Conservation (phyloP, 2,329 filamentous ascomycete genomes). For the Venturia asperata region DNA sequence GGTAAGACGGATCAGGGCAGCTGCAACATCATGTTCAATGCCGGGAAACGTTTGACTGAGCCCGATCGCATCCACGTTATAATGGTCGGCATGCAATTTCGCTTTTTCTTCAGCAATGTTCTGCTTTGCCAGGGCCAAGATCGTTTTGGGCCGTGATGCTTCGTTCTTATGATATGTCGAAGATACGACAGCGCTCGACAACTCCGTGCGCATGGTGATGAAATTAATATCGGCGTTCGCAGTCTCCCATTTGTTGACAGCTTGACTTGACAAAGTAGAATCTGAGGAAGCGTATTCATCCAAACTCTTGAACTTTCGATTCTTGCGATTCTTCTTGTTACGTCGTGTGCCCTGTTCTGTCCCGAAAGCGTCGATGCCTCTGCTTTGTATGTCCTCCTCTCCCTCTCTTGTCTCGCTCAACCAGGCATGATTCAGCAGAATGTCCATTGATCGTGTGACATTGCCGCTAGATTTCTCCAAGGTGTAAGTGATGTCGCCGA, state of each 20-base stretch:
- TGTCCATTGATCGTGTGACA: constrained; percentile 65
- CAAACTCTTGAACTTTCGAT: constrained; percentile 29
- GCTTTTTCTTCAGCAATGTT: constrained; percentile 32
- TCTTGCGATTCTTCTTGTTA: constrained; percentile 40
- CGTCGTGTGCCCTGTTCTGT: constrained; percentile 44
- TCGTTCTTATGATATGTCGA: constrained; percentile 54
- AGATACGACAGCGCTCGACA: constrained; percentile 42
- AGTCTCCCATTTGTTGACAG: constrained; percentile 51
- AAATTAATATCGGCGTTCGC: constrained; percentile 54
- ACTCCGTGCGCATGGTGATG: constrained; percentile 46
- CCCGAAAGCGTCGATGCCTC: constrained; percentile 78
- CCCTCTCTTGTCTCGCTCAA: constrained; percentile 58
- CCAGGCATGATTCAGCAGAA: constrained; percentile 70
- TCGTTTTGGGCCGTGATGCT: constrained; percentile 49
- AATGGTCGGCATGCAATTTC: constrained; percentile 30
- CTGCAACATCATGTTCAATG: constrained; percentile 42
- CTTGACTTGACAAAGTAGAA: constrained; percentile 22
- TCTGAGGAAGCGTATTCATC: constrained; percentile 29
- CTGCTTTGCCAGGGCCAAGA: constrained; percentile 46
- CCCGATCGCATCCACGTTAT: constrained; percentile 44
- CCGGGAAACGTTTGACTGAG: constrained; percentile 49
- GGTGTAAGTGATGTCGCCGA: constrained; percentile 57
- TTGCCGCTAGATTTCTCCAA: constrained; percentile 62
- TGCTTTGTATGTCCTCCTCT: constrained; percentile 43
- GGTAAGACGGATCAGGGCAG: constrained; percentile 50